Base-by-base conservation (phyloP, 805 yeast species). In the Saturnispora besseyi region DNA sequence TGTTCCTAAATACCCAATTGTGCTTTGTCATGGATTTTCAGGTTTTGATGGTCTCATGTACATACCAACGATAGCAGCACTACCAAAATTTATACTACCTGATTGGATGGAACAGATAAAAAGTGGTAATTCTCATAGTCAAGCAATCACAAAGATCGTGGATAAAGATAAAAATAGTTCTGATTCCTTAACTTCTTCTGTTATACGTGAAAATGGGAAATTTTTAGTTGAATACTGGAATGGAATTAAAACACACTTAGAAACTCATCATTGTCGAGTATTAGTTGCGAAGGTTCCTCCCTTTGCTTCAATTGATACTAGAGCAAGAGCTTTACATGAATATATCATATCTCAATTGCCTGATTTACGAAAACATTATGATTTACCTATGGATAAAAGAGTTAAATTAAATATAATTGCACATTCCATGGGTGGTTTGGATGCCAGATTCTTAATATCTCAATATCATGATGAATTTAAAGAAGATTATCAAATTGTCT, bases 341-440 rank as follows among this genome's bases (percentile, higher is more conserved):
- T 79, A 75, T 56, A 75, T 89, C 59, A 42, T 59, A 58, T 48
- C 44, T 34, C 33, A 60, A 57, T n/a, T 59, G 5, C 51, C 55
- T 3, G 10, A 31, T 7, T 44, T 51, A 21, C 49, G 37, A 41
- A 57, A 5, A 53, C 58, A 12, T 58, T 64, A 21, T 53, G 63
- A 30, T 58, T 65, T 51, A 60, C 66, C 59, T 12, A 53, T 55
- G 10, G 56, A 58, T 13, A 62, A 64, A 26, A 69, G 67, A 11
- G 55, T 79, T 21, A 80, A 79, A 52, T 73, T 89, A 13, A 90
- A 90, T 59, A 62, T 89, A 41, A 72, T 89, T 26, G 93, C 93
- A 5, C 97, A 89, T 62, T 87, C 96, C 0, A 88, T 89, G 96
- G 97, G 97, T 5, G 97, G 97, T 0, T 67, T 89, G 30, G 96